phyloP scores from a whole-genome alignment of 2,329 filamentous ascomycete species.

The Lachnellula arida region DNA sequence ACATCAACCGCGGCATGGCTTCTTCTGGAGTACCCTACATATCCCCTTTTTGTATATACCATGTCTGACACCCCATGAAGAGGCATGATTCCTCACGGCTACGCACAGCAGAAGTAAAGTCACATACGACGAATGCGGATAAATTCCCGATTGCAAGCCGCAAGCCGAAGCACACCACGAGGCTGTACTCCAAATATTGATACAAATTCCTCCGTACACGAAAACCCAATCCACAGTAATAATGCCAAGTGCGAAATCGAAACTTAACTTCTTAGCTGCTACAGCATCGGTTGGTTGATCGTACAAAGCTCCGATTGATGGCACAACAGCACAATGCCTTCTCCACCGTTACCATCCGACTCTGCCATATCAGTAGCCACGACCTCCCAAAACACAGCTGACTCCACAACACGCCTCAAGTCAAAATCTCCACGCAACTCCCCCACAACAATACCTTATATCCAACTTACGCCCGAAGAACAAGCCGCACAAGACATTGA shows the following conservation, averaged over 20 bases:
- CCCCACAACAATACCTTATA: neutral
- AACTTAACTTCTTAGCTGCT: neutral
- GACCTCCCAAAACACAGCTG: neutral
- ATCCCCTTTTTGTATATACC: neutral
- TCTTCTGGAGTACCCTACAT: neutral
- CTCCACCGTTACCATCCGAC: slow-evolving; percentile 10
- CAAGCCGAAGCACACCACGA: neutral
- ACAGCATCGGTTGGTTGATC: neutral
- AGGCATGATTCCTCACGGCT: neutral
- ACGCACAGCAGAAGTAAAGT: neutral
- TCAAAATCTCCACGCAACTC: slow-evolving; percentile 1
- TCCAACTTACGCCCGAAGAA: slow-evolving; percentile 10
- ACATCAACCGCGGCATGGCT: neutral
- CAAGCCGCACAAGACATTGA: slow-evolving; percentile 20
- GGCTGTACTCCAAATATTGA: neutral
- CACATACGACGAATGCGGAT: neutral
- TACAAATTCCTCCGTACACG: neutral
- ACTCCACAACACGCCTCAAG: neutral
- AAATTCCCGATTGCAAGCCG: neutral
- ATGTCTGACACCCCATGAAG: neutral
- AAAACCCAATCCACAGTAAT: neutral
- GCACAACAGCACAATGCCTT: neutral
- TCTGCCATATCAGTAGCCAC: slow-evolving; percentile 18
- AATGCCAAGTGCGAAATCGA: neutral
- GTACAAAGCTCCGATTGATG: neutral